Conservation (phyloP, 768 basidiomycete species). For the Ramaria rubella region DNA sequence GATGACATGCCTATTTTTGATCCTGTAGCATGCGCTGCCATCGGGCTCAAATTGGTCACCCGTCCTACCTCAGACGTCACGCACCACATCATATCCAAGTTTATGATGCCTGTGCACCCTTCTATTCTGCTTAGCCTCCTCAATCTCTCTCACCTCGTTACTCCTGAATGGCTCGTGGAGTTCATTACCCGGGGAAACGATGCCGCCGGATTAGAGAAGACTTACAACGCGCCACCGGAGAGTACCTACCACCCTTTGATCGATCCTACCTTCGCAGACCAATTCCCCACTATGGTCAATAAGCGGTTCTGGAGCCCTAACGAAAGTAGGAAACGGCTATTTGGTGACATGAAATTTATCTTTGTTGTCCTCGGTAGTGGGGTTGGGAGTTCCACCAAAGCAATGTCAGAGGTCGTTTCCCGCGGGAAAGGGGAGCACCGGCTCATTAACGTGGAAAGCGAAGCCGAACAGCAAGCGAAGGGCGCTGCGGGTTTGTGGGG, state of each 20-base stretch:
- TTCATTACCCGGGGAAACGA: conserved; percentile 33
- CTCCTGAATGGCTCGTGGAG: conserved; percentile 60
- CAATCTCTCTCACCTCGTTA: conserved; percentile 52
- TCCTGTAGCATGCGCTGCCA: neutral
- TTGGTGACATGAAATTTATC: conserved; percentile 49
- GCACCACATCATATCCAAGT: conserved; percentile 55
- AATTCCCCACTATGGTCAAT: neutral
- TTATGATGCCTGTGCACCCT: conserved; percentile 35
- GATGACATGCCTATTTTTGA: conserved; percentile 33
- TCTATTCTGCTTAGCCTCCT: conserved; percentile 53
- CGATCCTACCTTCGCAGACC: conserved; percentile 37
- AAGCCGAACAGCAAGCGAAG: conserved; percentile 44
- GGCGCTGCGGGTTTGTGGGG: conserved; percentile 40
- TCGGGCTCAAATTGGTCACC: conserved; percentile 53
- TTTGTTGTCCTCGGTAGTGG: conserved; percentile 36
- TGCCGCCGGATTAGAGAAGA: conserved; percentile 21
- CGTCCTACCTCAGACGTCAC: conserved; percentile 43
- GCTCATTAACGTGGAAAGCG: conserved; percentile 47
- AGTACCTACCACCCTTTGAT: conserved; percentile 56
- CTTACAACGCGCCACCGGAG: conserved; percentile 43
- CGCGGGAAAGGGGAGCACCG: conserved; percentile 59
- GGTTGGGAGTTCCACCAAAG: conserved; percentile 41
- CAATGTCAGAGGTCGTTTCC: conserved; percentile 45
- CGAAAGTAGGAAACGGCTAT: conserved; percentile 51
- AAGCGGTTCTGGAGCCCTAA: conserved; percentile 55